Evolutionary conservation across 1,284 basidiomycete genomes (phyloP), one percentile per base, ranked within the genome.

Genomic region (Laetiporus sulphureus): DNA sequence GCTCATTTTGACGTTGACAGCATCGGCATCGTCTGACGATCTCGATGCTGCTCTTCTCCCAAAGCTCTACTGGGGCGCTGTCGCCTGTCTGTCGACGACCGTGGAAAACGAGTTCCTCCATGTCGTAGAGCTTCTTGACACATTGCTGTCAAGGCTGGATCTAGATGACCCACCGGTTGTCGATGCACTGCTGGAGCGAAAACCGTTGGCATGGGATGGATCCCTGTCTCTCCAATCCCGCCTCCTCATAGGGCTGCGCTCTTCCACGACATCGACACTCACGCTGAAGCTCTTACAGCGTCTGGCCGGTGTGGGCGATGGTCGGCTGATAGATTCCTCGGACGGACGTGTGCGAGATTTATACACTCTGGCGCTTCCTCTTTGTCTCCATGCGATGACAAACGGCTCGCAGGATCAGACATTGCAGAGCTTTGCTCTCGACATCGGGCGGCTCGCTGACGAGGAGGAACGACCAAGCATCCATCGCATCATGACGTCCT

Each of bases 51-150:
- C 74, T 3, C 69, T 86, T 21, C 67, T 91, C 22, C 88, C 91
- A 0, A 89, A 91, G 55, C 69, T 93, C 32, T 96, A 91, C 63
- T 96, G 93, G 93, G 84, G 82, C 53, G 73, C 83, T 2, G 75
- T 79, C 32, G 91, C 90, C 1, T 90, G 86, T 51, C 71, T 95
- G 21, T 83, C 79, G 16, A 94, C 91, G 0, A 83, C 84, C 0
- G 83, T 87, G 35, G 90, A 96, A 60, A 64, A 70, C 4, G 94
- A 96, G 60, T 97, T 90, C 54, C 61, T 68, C 6, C 77, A 87
- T 45, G 77, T 79, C 1, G 63, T 93, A 19, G 69, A 73, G 13
- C 72, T 95, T 15, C 63, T 96, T 16, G 75, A 81, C 32, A 68
- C 72, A 13, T 61, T 95, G 2, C 69, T 95, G n/a, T 69, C 73